Conservation (phyloP, 139 green algal genomes). For the Coelastrella sp. region DNA sequence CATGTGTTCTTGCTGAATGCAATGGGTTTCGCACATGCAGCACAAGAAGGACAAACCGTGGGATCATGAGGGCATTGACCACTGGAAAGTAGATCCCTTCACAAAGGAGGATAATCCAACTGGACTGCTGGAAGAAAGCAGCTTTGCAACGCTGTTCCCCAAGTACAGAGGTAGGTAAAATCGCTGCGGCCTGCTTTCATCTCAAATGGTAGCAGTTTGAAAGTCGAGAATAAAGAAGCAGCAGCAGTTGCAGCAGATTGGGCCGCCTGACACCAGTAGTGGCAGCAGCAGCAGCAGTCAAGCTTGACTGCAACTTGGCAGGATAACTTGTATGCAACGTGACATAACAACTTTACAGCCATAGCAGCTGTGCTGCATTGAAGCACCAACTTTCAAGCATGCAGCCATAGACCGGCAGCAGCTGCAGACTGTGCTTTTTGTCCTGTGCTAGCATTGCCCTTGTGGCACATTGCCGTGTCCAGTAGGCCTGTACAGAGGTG, state of each 20-base stretch:
- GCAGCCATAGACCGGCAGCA: neutral
- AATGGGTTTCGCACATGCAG: constrained; percentile 52
- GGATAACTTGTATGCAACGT: too few species aligned
- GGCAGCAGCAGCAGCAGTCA: neutral
- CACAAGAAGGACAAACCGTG: constrained; percentile 92
- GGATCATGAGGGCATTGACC: constrained; percentile 97
- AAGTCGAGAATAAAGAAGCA: too few species aligned
- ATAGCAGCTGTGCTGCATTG: too few species aligned
- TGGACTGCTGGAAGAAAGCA: constrained; percentile 96
- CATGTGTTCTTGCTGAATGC: neutral
- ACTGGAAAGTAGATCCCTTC: constrained; percentile 89
- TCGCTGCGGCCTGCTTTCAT: neutral
- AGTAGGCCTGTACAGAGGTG: neutral
- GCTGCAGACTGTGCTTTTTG: too few species aligned
- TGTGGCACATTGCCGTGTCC: too few species aligned
- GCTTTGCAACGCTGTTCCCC: constrained; percentile 97
- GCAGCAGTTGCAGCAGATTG: neutral
- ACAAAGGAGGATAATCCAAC: constrained; percentile 91
- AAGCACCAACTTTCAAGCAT: neutral
- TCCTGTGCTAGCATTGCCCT: too few species aligned
- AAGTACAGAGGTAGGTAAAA: constrained; percentile 91
- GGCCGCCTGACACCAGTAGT: neutral
- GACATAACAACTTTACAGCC: too few species aligned
- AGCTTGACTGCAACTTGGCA: too few species aligned
- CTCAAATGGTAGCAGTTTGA: too few species aligned